These are phyloP conservation scores for Saturnispora quitensis DNA, from an alignment of 805 yeast species.

Conservation along the genomic window DNA sequence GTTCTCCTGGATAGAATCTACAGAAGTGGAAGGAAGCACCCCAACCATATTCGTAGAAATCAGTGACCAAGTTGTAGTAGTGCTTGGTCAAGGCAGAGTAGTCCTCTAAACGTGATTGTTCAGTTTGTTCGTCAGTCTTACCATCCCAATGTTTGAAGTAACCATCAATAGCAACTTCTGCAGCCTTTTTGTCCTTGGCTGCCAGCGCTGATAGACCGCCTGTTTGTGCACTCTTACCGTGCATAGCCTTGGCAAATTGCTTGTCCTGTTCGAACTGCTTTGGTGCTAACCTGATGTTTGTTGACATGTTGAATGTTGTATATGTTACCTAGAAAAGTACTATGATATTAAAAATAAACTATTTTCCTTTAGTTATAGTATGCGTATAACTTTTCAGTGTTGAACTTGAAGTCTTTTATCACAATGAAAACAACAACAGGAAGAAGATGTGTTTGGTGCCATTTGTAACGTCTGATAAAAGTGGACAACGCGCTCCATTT, in stretches of 20 bases:
- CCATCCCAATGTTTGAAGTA: conserved; percentile 98
- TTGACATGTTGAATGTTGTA: conserved; percentile 11
- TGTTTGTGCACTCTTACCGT: conserved; percentile 62
- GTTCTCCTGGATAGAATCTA: conserved; percentile 87
- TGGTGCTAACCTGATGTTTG: conserved; percentile 32
- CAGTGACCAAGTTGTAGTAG: conserved; percentile 94
- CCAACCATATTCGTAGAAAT: conserved; percentile 99
- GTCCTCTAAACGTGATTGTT: conserved; percentile 65
- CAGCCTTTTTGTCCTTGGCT: conserved; percentile 69
- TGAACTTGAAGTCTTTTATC: not conserved
- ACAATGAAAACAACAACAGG: not conserved
- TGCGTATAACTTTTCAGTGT: not conserved
- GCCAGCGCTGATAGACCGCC: conserved; percentile 72
- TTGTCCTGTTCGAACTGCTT: conserved; percentile 53
- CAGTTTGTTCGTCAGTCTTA: conserved; percentile 64
- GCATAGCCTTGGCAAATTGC: conserved; percentile 76
- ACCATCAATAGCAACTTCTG: conserved; percentile 74
- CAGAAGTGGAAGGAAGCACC: conserved; percentile 97
- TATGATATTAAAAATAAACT: not conserved
- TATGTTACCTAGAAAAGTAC: not conserved
- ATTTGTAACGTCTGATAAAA: not conserved
- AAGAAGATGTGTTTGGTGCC: not conserved
- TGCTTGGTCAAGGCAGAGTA: conserved; percentile 89
- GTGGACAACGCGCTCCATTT: conserved; percentile 2
- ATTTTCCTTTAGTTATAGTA: not conserved